These are phyloP conservation scores for Penicillium diatomitis DNA, from an alignment of 495 filamentous ascomycete species.

Conservation along the genomic window DNA sequence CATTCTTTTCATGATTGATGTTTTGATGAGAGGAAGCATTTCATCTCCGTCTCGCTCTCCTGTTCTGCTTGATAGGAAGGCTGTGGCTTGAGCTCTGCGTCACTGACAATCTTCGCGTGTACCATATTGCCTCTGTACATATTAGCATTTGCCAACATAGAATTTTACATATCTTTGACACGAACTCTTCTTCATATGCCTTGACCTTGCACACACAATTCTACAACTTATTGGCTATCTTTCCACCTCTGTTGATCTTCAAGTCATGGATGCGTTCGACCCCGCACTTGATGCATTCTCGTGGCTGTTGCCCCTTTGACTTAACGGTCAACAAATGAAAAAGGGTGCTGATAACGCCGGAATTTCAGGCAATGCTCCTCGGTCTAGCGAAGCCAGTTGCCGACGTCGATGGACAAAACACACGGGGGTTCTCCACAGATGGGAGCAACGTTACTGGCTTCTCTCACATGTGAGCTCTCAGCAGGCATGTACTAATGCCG, in stretches of 20 bases:
- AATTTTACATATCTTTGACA: too few relatives aligned
- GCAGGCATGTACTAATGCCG: conserved; percentile 58
- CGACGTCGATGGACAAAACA: conserved; percentile 57
- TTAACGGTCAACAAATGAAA: too few relatives aligned
- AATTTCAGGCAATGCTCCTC: conserved; percentile 5
- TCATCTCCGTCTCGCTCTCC: too few relatives aligned
- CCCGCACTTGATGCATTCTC: conserved; percentile 3
- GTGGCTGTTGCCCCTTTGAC: conserved; percentile 4
- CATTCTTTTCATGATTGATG: not conserved
- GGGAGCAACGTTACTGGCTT: conserved; percentile 51
- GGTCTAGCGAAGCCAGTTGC: conserved; percentile 68
- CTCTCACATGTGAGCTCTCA: conserved; percentile 54
- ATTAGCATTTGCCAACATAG: too few relatives aligned
- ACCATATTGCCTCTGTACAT: too few relatives aligned
- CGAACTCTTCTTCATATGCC: too few relatives aligned
- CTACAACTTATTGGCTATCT: too few relatives aligned
- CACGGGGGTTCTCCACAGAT: conserved; percentile 64
- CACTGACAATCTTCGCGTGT: too few relatives aligned
- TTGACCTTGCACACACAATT: too few relatives aligned
- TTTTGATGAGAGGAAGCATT: not conserved
- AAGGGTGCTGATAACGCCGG: not conserved
- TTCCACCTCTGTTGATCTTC: too few relatives aligned
- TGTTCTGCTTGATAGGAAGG: too few relatives aligned
- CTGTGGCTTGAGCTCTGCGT: not conserved
- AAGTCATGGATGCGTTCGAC: not conserved